Base-by-base conservation (phyloP, 495 filamentous ascomycete genomes). In the Elasticomyces elasticus region DNA sequence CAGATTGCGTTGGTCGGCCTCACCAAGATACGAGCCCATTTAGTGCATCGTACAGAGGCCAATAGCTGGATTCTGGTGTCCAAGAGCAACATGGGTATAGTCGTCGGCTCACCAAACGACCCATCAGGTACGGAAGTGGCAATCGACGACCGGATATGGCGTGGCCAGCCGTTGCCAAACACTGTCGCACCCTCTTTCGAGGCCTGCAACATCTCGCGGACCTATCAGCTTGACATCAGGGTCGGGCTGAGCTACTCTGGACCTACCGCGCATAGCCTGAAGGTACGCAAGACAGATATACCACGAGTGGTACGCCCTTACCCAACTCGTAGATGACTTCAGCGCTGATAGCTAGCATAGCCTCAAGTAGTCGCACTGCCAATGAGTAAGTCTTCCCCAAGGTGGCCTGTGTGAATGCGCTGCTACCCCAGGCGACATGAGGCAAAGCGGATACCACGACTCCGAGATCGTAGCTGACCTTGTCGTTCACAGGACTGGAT, bases 121-220 rank as follows among this genome's bases (percentile, higher is more conserved):
- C 64, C 79, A 3, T 70, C 77, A 1, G 79, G 79, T 17, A 76
- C 76, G n/a, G 86, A 91, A 58, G 73, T 80, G 50, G 71, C 76
- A 35, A 66, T 95, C 12, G 82, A 89, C 52, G 61, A 76, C 6
- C 68, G 62, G 0, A 59, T 90, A 28, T 98, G 92, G 92, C 74
- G 76, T 48, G 69, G 70, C 23, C 66, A 78, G 17, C 74, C 79
- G 3, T 69, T 97, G 15, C 92, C 92, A 3, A 89, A 85, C 62
- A 89, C 83, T 0, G 77, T 97, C 26, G 82, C 87, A 20, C 92
- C 92, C 0, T 79, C 79, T 4, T 98, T 98, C 63, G 72, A 79
- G 42, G 90, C 89, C 19, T 98, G 92, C 64, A 97, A 97, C 66
- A 80, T 98, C 47, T 73, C 74, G 47, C 79, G 91, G 38, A 73